Percentiles rank a stretch among this genome's conserved stretches.
Evolutionary conservation across 2,329 filamentous ascomycete species (phyloP).

Genomic region (Arthroderma sp.): DNA sequence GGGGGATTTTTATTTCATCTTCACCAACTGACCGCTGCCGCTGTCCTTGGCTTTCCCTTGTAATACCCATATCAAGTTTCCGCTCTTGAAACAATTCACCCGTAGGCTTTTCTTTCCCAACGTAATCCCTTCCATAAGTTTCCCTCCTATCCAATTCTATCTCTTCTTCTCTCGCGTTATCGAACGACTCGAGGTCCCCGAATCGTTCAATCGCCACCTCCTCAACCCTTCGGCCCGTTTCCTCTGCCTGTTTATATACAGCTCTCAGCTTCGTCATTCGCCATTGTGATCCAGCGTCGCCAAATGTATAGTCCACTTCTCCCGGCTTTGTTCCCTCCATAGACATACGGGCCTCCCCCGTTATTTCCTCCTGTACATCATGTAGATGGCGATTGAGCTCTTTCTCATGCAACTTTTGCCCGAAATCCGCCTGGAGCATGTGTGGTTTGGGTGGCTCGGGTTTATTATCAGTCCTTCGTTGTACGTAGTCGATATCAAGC

Average conservation of each 20-base stretch:
- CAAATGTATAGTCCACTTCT: conserved; percentile 70
- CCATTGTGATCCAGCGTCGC: conserved; percentile 83
- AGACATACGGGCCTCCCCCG: conserved; percentile 19
- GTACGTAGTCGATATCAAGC: conserved; percentile 65
- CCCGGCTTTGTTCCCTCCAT: conserved; percentile 38
- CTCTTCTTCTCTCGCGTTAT: conserved; percentile 85
- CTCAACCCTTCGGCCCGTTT: conserved; percentile 59
- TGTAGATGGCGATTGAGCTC: conserved; percentile 66
- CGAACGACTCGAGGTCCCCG: conserved; percentile 70
- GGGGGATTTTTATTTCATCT: conserved; percentile 20
- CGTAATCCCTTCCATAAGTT: conserved; percentile 73
- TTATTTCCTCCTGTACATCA: conserved; percentile 46
- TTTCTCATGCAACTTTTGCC: conserved; percentile 60
- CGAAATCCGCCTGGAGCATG: conserved; percentile 44
- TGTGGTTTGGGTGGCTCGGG: conserved; percentile 30
- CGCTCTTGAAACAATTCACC: conserved; percentile 77
- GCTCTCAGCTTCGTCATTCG: conserved; percentile 88
- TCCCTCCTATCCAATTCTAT: conserved; percentile 74
- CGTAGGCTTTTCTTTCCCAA: conserved; percentile 71
- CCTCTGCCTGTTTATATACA: conserved; percentile 67
- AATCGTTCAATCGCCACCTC: conserved; percentile 73
- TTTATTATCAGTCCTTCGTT: conserved; percentile 46
- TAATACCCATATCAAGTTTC: conserved; percentile 45
- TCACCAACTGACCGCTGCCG: conserved; percentile 17
- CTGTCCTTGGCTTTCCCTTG: conserved; percentile 23